Conservation (phyloP, 1,284 basidiomycete genomes). For the Malassezia dermatis region DNA sequence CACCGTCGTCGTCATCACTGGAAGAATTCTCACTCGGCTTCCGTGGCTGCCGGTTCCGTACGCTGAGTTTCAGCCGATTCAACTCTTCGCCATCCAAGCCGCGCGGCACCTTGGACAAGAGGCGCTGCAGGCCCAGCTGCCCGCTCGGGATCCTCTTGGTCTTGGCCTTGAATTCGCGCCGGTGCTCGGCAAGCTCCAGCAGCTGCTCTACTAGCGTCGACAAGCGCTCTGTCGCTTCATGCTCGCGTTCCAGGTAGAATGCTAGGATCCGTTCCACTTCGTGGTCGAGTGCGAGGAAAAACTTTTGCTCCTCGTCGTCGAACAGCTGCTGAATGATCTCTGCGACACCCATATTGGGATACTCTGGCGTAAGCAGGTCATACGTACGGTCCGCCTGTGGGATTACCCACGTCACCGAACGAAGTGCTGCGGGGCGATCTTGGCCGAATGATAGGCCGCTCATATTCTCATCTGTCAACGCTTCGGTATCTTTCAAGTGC, state of each 20-base stretch:
- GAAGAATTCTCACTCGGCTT: neutral
- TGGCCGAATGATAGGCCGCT: neutral
- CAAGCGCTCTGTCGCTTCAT: conserved; percentile 57
- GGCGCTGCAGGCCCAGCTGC: conserved; percentile 15
- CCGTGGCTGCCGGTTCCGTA: neutral
- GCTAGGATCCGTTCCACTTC: conserved; percentile 30
- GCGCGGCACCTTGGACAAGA: conserved; percentile 17
- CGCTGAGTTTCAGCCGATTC: conserved; percentile 9
- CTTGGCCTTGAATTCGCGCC: conserved; percentile 29
- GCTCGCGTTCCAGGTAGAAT: conserved; percentile 68
- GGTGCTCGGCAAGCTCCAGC: conserved; percentile 37
- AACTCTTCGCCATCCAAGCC: conserved; percentile 3
- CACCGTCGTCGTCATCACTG: conserved; percentile 25
- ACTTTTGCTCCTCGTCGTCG: conserved; percentile 65
- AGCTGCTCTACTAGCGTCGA: conserved; percentile 61
- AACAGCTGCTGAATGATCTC: conserved; percentile 31
- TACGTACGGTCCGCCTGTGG: neutral
- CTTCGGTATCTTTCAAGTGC: neutral
- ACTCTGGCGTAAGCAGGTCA: neutral
- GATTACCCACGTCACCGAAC: neutral
- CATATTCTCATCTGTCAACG: neutral
- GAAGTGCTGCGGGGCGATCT: neutral
- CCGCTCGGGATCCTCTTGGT: neutral
- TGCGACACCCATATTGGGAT: neutral
- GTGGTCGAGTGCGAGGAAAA: conserved; percentile 27